Evolutionary conservation across 179 eudicot species (phyloP), one percentile per base, ranked within the genome.

Genomic region (Nepenthes alata): DNA sequence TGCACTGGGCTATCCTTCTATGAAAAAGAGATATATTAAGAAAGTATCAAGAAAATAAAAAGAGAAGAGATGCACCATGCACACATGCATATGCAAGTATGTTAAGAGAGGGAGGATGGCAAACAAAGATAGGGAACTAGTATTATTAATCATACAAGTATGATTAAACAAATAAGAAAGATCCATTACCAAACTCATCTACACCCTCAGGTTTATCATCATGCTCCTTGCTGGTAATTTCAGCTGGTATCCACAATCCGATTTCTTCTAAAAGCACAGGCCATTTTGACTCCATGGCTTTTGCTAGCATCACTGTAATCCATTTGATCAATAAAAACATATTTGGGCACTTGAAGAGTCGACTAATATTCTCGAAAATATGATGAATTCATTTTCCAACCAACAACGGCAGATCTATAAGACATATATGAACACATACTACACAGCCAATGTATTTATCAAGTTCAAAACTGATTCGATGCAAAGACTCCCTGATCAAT

Each of bases 231-330:
- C 80, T 68, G 58, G 61, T 60, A 56, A 85, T 34, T 47, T 72
- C 70, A 61, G 79, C 71, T 13, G 97, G 98, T 71, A 93, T 85
- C 86, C 84, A 93, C 47, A 93, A 70, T 41, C 98, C 98, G 65
- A 93, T 74, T 59, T 83, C 81, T 59, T 85, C 91, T 51, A 81
- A 74, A 35, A 93, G 71, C 68, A 67, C 73, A 57, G 73, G 62
- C 98, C 98, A 93, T 49, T 69, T 69, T 61, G 84, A 70, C 56
- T 82, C 73, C 81, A 93, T 72, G 54, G 84, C 84, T 47, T 69
- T 72, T 14, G 72, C 74, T 66, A 93, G 75, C 67, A 71, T 59
- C 61, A 54, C 97, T 91, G 66, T 63, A 69, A 41, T 6, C 8
- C 49, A 59, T 14, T 59, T 8, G n/a, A 57, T 10, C 44, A 35